These are phyloP conservation scores for Thalassiosira hispida DNA, from an alignment of 352 stramenopile species.

Conservation along the genomic window DNA sequence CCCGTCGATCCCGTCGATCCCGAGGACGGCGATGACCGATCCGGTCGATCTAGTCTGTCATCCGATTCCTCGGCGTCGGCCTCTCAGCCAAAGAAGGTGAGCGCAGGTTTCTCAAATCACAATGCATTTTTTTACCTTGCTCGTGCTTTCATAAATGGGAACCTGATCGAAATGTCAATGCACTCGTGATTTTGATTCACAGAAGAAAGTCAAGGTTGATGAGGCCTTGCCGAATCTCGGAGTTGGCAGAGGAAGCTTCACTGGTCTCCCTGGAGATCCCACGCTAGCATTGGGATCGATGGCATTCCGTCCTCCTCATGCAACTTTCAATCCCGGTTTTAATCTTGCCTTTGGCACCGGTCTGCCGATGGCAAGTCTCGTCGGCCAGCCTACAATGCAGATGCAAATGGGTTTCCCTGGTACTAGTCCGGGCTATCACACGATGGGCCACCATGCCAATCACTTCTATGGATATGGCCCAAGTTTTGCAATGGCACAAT, in stretches of 20 bases:
- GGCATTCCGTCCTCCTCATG: slow-evolving; percentile 3
- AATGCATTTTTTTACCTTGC: neutral
- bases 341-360: slow-evolving; percentile 7
- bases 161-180: neutral
- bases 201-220: slow-evolving; percentile 19
- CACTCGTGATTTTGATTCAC: neutral
- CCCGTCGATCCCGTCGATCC: no score
- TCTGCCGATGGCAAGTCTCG: neutral
- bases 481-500: neutral
- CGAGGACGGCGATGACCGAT: no score
- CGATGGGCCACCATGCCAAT: slow-evolving; percentile 9
- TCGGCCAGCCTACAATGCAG: neutral
- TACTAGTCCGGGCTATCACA: slow-evolving; percentile 12
- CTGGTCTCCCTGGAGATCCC: slow-evolving; percentile 5
- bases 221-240: slow-evolving; percentile 7
- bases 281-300: slow-evolving; percentile 16
- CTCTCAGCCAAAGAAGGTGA: slow-evolving; percentile 5
- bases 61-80: slow-evolving; percentile 9
- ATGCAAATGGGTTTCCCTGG: slow-evolving; percentile 17
- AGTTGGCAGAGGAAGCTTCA: no score
- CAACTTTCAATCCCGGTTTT: slow-evolving; percentile 14
- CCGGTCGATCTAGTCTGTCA: slow-evolving; percentile 7
- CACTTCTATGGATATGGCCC: slow-evolving; percentile 7
- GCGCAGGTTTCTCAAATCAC: neutral
- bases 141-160: neutral